Percentiles rank a stretch among this genome's conserved stretches.
These are phyloP conservation scores for Cryomyces minteri DNA, from an alignment of 495 filamentous ascomycete species.

Conservation along the genomic window DNA sequence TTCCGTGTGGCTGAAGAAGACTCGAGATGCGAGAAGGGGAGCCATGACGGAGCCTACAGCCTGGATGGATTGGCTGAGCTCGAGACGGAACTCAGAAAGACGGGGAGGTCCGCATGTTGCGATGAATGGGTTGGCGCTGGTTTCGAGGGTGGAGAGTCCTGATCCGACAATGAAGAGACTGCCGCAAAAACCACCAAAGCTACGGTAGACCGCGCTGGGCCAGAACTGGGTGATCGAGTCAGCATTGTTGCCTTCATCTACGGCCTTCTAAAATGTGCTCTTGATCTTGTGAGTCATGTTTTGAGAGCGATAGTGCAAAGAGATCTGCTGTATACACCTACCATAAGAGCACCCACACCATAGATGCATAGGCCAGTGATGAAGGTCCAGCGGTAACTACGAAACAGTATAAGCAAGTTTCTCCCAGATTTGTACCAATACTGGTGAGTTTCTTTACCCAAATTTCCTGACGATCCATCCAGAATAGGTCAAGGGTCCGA, in stretches of 20 bases:
- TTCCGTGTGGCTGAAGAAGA: conserved; percentile 42
- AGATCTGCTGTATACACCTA: too few relatives aligned
- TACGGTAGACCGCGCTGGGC: conserved; percentile 36
- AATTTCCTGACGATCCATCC: conserved; percentile 47
- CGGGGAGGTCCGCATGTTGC: conserved; percentile 48
- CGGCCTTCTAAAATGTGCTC: too few relatives aligned
- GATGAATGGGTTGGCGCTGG: conserved; percentile 55
- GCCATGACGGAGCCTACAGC: conserved; percentile 46
- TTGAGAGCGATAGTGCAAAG: too few relatives aligned
- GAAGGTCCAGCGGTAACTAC: conserved; percentile 32
- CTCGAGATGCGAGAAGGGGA: conserved; percentile 45
- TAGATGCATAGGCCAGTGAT: conserved; percentile 40
- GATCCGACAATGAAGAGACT: conserved; percentile 51
- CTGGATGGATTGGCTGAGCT: conserved; percentile 48
- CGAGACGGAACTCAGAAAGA: conserved; percentile 50
- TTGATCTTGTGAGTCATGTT: too few relatives aligned
- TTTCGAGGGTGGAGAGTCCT: conserved; percentile 54
- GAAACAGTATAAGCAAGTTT: too few relatives aligned
- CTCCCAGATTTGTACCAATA: too few relatives aligned
- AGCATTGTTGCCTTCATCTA: too few relatives aligned
- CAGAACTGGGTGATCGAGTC: conserved; percentile 20
- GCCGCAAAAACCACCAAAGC: conserved; percentile 53
- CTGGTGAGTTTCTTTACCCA: conserved; percentile 20
- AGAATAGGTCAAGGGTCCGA: conserved; percentile 44
- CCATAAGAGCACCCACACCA: conserved; percentile 39